Evolutionary conservation across 2,329 filamentous ascomycete species (phyloP), one percentile per base, ranked within the genome.

Genomic region (Aureobasidium musti): DNA sequence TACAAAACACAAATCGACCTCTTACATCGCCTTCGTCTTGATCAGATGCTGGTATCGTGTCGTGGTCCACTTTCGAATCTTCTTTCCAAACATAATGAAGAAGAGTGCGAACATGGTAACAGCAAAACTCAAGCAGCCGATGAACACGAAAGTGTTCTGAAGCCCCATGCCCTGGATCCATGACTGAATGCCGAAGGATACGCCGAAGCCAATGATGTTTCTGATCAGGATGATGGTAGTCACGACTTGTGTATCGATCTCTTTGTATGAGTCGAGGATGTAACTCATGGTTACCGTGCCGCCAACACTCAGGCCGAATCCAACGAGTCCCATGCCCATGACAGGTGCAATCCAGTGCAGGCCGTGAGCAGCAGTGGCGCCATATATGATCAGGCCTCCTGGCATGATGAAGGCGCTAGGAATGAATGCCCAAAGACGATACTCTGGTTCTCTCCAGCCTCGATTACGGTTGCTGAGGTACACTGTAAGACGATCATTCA

Each of bases 361-460:
- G 5, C 69, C 68, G 33, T 68, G 43, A 6, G 70, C 70, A 47
- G 67, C 68, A 3, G 66, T 60, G 14, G 69, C 43, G 5, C 70
- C 70, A 37, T 70, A 71, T n/a, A 69, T 61, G 52, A 70, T 66
- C 39, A 72, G 17, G 2, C 67, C 68, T 21, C 66, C 68, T 33
- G 70, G 69, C 61, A 69, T 67, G 26, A 70, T 68, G 26, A 72
- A 57, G 0, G 67, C 68, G 5, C 57, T 63, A 2, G 65, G 65
- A 0, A 71, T 28, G 23, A 67, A 68, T 5, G 68, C 28, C 70
- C 70, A 72, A 1, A 72, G 67, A 21, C 69, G 60, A 59, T 71
- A 70, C 33, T 73, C 71, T 13, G 71, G 71, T 50, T 73, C 71
- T 41, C 70, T 69, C 28, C 70, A 68, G 2, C 71, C 70, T 45